A percentile compares a stretch with the other conserved stretches of the same genome.
These are phyloP conservation scores for Plasmodium malariae DNA, from an alignment of 169 alveolate genomes.

Conservation along the genomic window DNA sequence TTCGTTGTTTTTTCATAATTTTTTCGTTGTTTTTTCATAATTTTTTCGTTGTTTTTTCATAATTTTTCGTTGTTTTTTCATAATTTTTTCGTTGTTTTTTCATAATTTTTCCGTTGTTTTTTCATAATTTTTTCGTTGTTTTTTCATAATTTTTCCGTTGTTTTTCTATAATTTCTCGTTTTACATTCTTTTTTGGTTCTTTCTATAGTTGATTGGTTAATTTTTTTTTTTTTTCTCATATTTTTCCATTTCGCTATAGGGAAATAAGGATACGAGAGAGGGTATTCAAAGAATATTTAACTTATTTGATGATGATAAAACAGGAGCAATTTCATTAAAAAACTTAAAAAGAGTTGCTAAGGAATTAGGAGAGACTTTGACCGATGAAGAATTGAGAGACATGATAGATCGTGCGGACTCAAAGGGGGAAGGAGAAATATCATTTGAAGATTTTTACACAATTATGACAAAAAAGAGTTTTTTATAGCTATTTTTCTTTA, in stretches of 20 bases:
- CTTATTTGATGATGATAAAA: constrained; percentile 97
- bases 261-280: constrained; percentile 98
- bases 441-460: constrained; percentile 98
- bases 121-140: too few relatives aligned
- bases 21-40: neutral
- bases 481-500: constrained; percentile 85
- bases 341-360: constrained; percentile 98
- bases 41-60: too few relatives aligned
- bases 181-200: neutral
- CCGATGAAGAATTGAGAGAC: constrained; percentile 98
- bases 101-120: too few relatives aligned
- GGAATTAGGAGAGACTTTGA: constrained; percentile 98
- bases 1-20: too few relatives aligned
- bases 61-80: too few relatives aligned
- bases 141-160: neutral
- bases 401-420: constrained; percentile 99
- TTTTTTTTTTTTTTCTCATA: neutral
- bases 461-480: constrained; percentile 98
- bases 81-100: too few relatives aligned
- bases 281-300: constrained; percentile 98
- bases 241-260: constrained; percentile 85
- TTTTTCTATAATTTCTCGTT: neutral
- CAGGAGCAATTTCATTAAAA: constrained; percentile 95
- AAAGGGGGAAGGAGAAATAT: constrained; percentile 98
- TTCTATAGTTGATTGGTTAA: too few relatives aligned